These are phyloP conservation scores for Arabidopsis arenosa DNA, from an alignment of 345 rosid genomes.

Conservation along the genomic window DNA sequence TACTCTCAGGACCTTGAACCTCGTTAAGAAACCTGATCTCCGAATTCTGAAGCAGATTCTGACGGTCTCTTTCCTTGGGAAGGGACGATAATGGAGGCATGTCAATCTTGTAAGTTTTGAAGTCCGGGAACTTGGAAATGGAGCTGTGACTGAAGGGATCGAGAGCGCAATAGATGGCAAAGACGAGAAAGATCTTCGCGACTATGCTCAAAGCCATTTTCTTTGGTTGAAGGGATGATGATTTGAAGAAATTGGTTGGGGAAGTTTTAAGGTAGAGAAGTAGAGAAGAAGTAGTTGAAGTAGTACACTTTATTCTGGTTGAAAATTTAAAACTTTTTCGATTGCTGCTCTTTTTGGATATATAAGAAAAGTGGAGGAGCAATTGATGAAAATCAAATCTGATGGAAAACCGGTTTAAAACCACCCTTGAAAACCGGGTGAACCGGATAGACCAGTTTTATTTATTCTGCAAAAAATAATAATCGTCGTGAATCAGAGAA, in stretches of 20 bases:
- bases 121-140: conserved; percentile 63
- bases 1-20: conserved; percentile 57
- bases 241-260: conserved; percentile 6
- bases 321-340: neutral
- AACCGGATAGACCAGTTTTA: too few species aligned
- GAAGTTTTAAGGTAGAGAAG: neutral
- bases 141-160: conserved; percentile 89
- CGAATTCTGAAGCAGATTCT: conserved; percentile 68
- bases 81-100: conserved; percentile 61
- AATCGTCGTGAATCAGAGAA: too few species aligned
- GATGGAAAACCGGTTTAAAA: neutral
- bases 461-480: too few species aligned
- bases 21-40: conserved; percentile 72
- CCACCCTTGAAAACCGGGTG: neutral
- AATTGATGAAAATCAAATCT: neutral
- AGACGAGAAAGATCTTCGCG: conserved; percentile 51
- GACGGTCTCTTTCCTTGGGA: conserved; percentile 60
- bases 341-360: neutral
- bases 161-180: conserved; percentile 74
- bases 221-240: neutral
- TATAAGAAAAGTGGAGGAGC: neutral
- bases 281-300: conserved; percentile 13
- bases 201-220: conserved; percentile 25
- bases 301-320: neutral
- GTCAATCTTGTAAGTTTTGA: conserved; percentile 56